Evolutionary conservation across 805 yeast species (phyloP), one percentile per base, ranked within the genome.

Genomic region (Maudiozyma bulderi): DNA sequence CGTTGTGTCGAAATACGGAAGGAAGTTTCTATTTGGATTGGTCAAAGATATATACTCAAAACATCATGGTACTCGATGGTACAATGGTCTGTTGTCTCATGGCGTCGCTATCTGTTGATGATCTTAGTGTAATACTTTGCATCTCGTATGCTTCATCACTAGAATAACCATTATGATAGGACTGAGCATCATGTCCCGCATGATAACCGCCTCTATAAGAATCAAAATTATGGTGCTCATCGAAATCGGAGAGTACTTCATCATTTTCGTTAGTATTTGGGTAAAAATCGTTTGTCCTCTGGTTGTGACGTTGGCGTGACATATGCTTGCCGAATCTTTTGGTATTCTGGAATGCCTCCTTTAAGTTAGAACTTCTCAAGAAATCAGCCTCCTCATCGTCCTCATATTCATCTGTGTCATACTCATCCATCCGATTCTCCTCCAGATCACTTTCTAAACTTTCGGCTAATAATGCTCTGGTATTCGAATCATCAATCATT

Each of bases 31-130:
- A 20, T 20, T 35, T 14, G 14, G 15, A 6, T 35, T 13, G 6
- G 11, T 35, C 42, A 7, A 29, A 28, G 14, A 2, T 8, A 3
- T 6, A 3, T 20, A 39, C n/a, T 52, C 40, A 60, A 42, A 60
- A 60, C 28, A 52, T 58, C 55, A 60, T 59, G 5, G 64, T 56
- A 0, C 63, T 52, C 6, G 62, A 56, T 29, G 62, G 61, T 30
- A 57, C 52, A 5, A 60, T 48, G 3, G 55, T 43, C 32, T 54
- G 50, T 14, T 52, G 53, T 13, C 48, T 31, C 31, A 50, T 49
- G 10, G 40, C 28, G 38, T 52, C 52, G 46, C 57, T 51, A 9
- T 53, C 58, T 14, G 45, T 53, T 30, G 57, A 53, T 1, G 60
- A 54, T 15, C 52, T 50, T 11, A 54, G 47, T 35, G 57, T 46